Conservation (phyloP, 1,139 yeast species). For the Schizosaccharomyces versatilis region DNA sequence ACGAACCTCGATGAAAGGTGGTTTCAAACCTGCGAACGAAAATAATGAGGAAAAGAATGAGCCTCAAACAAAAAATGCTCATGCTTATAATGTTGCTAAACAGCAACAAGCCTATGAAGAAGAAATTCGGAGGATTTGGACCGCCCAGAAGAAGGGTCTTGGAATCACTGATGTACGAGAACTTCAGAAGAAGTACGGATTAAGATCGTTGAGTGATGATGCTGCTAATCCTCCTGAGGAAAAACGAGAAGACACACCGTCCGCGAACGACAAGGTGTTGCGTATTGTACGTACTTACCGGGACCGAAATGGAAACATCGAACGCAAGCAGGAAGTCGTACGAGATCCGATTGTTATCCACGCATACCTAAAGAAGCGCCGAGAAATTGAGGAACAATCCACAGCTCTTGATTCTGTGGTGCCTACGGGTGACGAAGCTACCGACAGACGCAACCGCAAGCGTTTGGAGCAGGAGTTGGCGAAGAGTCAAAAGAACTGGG, state of each 20-base stretch:
- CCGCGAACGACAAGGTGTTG: slow-evolving; percentile 28
- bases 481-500: slow-evolving; percentile 53
- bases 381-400: slow-evolving; percentile 39
- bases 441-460: slow-evolving; percentile 56
- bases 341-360: slow-evolving; percentile 71
- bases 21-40: slow-evolving; percentile 46
- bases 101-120: slow-evolving; percentile 87
- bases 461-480: slow-evolving; percentile 70
- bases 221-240: slow-evolving; percentile 2
- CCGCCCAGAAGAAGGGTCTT: slow-evolving; percentile 51
- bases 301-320: slow-evolving; percentile 71
- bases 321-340: slow-evolving; percentile 56
- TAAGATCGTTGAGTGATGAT: background rate
- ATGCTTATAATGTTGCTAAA: slow-evolving; percentile 56
- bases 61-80: slow-evolving; percentile 22
- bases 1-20: slow-evolving; percentile 86
- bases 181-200: background rate
- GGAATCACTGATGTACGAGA: background rate
- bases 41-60: slow-evolving; percentile 22
- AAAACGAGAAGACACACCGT: background rate
- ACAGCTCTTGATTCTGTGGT: slow-evolving; percentile 36
- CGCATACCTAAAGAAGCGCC: slow-evolving; percentile 63
- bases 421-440: slow-evolving; percentile 70
- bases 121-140: slow-evolving; percentile 80
- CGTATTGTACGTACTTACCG: slow-evolving; percentile 59